These are phyloP conservation scores for Eucalyptus melliodora DNA, from an alignment of 345 rosid species.

Conservation along the genomic window DNA sequence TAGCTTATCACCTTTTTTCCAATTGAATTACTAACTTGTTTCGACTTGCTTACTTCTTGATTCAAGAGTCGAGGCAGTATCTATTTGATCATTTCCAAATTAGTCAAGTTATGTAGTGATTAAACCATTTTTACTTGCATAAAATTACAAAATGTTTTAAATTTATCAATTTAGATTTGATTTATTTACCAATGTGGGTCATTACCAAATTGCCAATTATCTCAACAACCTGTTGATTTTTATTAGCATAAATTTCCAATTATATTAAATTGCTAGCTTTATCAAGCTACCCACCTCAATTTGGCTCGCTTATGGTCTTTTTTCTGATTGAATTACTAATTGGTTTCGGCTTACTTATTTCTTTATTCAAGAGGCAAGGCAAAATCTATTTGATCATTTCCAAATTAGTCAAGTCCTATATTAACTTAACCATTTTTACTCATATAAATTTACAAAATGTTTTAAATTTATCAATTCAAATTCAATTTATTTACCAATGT, in stretches of 20 bases:
- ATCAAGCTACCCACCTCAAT: background rate
- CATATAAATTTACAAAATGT: background rate
- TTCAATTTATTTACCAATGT: background rate
- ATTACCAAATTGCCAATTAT: background rate
- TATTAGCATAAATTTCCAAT: background rate
- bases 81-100: background rate
- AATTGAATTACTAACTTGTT: too few species aligned
- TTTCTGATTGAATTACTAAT: too few species aligned
- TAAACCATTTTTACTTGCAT: background rate
- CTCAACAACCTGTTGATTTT: too few species aligned
- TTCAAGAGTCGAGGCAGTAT: background rate
- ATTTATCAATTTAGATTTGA: background rate
- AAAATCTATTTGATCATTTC: background rate
- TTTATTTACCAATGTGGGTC: background rate
- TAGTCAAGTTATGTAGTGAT: background rate
- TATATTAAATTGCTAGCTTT: too few species aligned
- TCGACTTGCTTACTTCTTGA: background rate
- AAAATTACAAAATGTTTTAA: background rate
- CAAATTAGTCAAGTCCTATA: background rate
- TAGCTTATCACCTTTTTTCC: background rate
- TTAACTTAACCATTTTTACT: background rate
- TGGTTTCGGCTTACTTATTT: fast-evolving
- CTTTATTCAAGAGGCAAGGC: background rate
- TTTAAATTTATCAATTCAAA: background rate
- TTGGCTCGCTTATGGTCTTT: background rate